These are phyloP conservation scores for Sarcomyxa edulis DNA, from an alignment of 768 basidiomycete genomes.

Conservation along the genomic window DNA sequence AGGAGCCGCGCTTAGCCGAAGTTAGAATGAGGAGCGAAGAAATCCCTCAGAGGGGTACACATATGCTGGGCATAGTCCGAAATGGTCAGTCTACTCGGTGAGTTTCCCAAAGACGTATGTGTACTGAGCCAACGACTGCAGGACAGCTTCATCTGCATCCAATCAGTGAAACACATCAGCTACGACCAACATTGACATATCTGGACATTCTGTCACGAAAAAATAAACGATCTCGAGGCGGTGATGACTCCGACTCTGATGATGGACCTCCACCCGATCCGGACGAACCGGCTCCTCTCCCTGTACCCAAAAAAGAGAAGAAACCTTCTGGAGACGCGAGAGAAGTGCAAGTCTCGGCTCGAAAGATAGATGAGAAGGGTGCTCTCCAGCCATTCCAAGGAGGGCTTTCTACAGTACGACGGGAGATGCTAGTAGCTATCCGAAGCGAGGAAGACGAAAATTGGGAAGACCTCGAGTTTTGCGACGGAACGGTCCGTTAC, in stretches of 20 bases:
- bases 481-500: constrained; percentile 52
- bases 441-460: constrained; percentile 73
- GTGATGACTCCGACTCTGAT: constrained; percentile 63
- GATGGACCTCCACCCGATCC: constrained; percentile 79
- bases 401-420: constrained; percentile 61
- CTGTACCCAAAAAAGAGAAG: constrained; percentile 53
- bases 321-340: constrained; percentile 53
- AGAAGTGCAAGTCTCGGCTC: constrained; percentile 74
- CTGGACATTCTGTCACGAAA: constrained; percentile 70
- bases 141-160: constrained; percentile 76
- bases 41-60: constrained; percentile 55
- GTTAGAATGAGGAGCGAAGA: constrained; percentile 70
- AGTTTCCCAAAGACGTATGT: constrained; percentile 1
- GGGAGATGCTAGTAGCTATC: constrained; percentile 74
- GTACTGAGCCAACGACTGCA: constrained; percentile 17
- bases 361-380: constrained; percentile 63
- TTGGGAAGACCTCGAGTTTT: constrained; percentile 69
- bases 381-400: constrained; percentile 44
- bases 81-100: constrained; percentile 60
- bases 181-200: constrained; percentile 79
- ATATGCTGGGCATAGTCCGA: constrained; percentile 75
- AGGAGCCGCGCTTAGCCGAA: constrained; percentile 63
- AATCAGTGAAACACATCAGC: constrained; percentile 72
- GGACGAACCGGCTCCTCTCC: constrained; percentile 54
- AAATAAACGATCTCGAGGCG: constrained; percentile 41